phyloP scores from a whole-genome alignment of 148 eudicot genomes.

The Cornus controversa region DNA sequence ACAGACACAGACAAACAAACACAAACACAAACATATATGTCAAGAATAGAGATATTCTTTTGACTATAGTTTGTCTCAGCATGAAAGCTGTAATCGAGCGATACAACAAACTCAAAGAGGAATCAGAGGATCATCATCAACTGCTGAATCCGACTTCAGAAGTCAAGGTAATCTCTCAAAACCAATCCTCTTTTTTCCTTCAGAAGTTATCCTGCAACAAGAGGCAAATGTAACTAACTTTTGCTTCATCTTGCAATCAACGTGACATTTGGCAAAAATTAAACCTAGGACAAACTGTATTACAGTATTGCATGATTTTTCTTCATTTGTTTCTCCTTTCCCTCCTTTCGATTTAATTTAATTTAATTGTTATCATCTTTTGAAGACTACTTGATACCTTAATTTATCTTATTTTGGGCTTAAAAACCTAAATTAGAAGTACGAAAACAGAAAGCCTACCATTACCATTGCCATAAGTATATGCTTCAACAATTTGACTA shows the following conservation, averaged over 20 bases:
- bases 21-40: neutral
- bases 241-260: neutral
- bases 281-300: neutral
- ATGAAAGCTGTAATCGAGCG: slow-evolving; percentile 53
- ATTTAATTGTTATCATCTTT: neutral
- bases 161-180: slow-evolving; percentile 34
- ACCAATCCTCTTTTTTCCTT: neutral
- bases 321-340: no score
- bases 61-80: slow-evolving; percentile 33
- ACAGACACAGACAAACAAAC: neutral
- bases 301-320: neutral
- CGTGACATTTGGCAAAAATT: neutral
- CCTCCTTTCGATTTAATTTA: neutral
- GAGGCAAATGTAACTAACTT: neutral
- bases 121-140: slow-evolving; percentile 41
- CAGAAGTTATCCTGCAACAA: neutral
- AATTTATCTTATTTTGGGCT: no score
- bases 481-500: no score
- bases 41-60: neutral
- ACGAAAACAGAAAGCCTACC: no score
- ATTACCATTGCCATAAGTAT: no score
- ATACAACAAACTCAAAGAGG: slow-evolving; percentile 54
- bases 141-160: slow-evolving; percentile 42
- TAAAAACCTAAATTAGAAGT: no score
- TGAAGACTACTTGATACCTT: neutral